phyloP scores from a whole-genome alignment of 2,329 filamentous ascomycete species.

The Pseudocercospora musae region DNA sequence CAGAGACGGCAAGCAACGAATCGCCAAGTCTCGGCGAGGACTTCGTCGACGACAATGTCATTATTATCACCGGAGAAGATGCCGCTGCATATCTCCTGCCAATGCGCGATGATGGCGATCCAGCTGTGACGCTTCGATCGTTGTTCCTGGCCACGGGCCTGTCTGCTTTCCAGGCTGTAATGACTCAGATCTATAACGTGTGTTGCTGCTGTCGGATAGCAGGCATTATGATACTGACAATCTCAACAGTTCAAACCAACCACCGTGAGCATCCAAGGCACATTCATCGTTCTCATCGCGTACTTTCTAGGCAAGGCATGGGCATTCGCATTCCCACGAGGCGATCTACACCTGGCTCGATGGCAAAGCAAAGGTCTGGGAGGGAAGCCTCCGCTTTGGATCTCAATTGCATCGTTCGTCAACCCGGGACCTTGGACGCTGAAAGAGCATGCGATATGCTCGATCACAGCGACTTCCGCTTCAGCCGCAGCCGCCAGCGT shows the following conservation, averaged over 20 bases:
- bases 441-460: slow-evolving; percentile 51
- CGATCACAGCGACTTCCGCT: slow-evolving; percentile 26
- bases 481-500: slow-evolving; percentile 45
- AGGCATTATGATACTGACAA: neutral
- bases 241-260: slow-evolving; percentile 53
- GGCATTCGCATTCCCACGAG: slow-evolving; percentile 50
- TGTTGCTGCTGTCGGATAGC: slow-evolving; percentile 14
- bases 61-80: slow-evolving; percentile 54
- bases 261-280: slow-evolving; percentile 47
- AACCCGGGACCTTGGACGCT: slow-evolving; percentile 53
- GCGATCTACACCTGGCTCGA: slow-evolving; percentile 48
- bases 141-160: slow-evolving; percentile 51
- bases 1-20: neutral
- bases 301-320: slow-evolving; percentile 55
- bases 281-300: slow-evolving; percentile 57
- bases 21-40: neutral
- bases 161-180: slow-evolving; percentile 53
- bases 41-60: slow-evolving; percentile 35
- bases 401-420: slow-evolving; percentile 45
- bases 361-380: slow-evolving; percentile 46
- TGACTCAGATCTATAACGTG: slow-evolving; percentile 56
- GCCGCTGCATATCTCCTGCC: slow-evolving; percentile 50
- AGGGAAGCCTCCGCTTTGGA: slow-evolving; percentile 42
- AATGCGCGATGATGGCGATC: slow-evolving; percentile 53
- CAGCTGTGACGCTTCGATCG: slow-evolving; percentile 53